phyloP scores from a whole-genome alignment of 352 stramenopile genomes.

The Blastocystis sp. region DNA sequence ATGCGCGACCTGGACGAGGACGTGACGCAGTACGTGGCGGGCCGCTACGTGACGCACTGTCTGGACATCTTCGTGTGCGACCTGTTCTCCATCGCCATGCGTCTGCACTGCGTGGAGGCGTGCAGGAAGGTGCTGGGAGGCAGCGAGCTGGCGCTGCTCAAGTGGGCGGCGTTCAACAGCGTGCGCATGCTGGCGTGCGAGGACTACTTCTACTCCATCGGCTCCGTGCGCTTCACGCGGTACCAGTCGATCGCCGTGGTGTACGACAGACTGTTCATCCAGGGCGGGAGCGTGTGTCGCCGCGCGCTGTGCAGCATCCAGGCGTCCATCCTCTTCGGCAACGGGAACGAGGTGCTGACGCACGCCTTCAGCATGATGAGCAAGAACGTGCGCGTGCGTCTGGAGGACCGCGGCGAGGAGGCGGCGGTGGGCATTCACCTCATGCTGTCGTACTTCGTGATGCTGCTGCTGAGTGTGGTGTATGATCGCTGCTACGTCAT shows the following conservation, averaged over 20 bases:
- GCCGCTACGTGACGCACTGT: not conserved
- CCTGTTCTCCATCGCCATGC: not conserved
- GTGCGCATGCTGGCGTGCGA: slow-evolving; percentile 7
- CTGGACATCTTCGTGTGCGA: not conserved
- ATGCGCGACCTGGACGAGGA: not conserved
- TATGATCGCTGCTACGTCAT: slow-evolving; percentile 35
- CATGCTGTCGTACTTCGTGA: slow-evolving; percentile 45
- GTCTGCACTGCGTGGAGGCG: not conserved
- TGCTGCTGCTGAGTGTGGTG: not conserved
- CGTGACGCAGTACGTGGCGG: not conserved
- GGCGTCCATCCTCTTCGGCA: not conserved
- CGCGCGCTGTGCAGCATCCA: slow-evolving; percentile 5
- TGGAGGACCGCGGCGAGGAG: not conserved
- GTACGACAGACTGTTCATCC: slow-evolving; percentile 1
- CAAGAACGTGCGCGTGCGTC: not conserved
- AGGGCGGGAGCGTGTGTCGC: not conserved
- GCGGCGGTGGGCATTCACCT: slow-evolving; percentile 40
- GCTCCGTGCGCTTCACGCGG: slow-evolving; percentile 11
- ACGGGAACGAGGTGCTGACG: slow-evolving; percentile 1
- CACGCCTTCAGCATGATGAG: not conserved
- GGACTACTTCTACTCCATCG: slow-evolving; percentile 16
- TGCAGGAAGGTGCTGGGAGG: not conserved
- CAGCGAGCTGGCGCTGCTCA: not conserved
- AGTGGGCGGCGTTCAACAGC: not conserved
- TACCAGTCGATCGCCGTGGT: not conserved